Evolutionary conservation across 1,139 yeast species (phyloP).

Genomic region (Saccharomyces hybrid): DNA sequence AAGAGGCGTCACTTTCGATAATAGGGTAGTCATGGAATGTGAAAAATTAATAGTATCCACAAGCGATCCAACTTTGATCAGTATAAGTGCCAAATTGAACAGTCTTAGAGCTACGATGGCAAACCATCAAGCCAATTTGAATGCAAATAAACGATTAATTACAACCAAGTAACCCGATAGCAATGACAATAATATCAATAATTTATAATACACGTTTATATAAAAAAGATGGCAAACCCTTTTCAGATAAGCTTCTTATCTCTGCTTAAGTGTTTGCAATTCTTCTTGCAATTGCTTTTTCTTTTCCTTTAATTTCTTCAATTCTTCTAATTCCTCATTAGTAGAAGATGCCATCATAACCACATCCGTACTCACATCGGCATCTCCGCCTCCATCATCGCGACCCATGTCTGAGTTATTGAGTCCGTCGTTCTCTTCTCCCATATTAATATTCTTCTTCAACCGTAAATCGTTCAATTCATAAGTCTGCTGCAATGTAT

Average conservation of each 20-base stretch:
- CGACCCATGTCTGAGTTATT: slow-evolving; percentile 3
- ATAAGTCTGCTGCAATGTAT: slow-evolving; percentile 30
- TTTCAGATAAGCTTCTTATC: slow-evolving; percentile 8
- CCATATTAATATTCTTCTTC: slow-evolving; percentile 13
- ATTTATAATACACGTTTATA: not conserved
- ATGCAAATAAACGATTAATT: slow-evolving; percentile 6
- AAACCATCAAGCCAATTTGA: slow-evolving; percentile 32
- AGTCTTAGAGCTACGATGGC: slow-evolving; percentile 33
- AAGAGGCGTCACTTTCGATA: slow-evolving; percentile 35
- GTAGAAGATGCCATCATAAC: slow-evolving; percentile 31
- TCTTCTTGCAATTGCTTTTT: slow-evolving; percentile 32
- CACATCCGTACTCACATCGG: slow-evolving; percentile 16
- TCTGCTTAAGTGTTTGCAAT: slow-evolving; percentile 30
- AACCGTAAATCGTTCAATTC: slow-evolving; percentile 33
- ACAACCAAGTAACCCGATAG: slow-evolving; percentile 1
- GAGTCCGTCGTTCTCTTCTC: slow-evolving; percentile 12
- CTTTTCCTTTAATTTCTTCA: slow-evolving; percentile 33
- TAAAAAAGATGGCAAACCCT: not conserved
- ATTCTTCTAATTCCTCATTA: slow-evolving; percentile 33
- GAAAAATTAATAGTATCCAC: slow-evolving; percentile 37
- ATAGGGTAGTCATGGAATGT: slow-evolving; percentile 36
- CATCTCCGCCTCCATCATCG: slow-evolving; percentile 4
- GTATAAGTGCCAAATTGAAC: slow-evolving; percentile 37
- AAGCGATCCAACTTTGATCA: slow-evolving; percentile 41
- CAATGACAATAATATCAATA: slow-evolving; percentile 9